Evolutionary conservation across 1,284 basidiomycete genomes (phyloP).

Genomic region (Ganoderma sinense): DNA sequence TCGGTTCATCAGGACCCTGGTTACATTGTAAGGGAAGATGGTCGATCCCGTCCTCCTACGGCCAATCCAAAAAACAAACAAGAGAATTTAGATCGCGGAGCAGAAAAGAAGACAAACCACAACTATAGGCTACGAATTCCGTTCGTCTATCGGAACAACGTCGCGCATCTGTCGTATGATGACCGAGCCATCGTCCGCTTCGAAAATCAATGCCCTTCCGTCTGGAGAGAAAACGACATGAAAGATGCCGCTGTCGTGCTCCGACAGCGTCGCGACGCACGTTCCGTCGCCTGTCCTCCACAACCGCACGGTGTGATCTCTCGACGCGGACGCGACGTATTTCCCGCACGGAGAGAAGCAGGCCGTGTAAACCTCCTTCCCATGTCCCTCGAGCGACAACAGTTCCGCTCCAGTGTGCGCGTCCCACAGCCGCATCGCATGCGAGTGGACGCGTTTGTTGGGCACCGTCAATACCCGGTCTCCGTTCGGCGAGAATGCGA

Average conservation of each 20-base stretch:
- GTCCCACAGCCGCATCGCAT: background rate
- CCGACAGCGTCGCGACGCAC: background rate
- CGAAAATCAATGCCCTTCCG: background rate
- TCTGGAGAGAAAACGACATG: background rate
- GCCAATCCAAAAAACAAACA: no score
- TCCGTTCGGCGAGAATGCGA: conserved; percentile 11
- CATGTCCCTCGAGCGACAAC: background rate
- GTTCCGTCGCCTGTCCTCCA: background rate
- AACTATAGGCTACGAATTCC: no score
- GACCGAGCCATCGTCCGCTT: background rate
- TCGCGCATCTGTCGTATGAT: background rate
- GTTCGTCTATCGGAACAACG: background rate
- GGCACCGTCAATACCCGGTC: background rate
- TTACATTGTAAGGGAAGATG: no score
- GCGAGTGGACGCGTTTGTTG: background rate
- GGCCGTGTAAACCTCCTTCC: background rate
- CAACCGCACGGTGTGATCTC: background rate
- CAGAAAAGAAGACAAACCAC: no score
- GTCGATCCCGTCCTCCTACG: no score
- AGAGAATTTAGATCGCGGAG: no score
- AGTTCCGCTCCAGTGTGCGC: background rate
- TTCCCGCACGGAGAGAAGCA: background rate
- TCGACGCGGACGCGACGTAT: background rate
- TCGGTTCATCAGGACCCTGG: no score
- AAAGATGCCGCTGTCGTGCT: background rate